phyloP scores from a whole-genome alignment of 306 rosid species.

The Oemleria cerasiformis region DNA sequence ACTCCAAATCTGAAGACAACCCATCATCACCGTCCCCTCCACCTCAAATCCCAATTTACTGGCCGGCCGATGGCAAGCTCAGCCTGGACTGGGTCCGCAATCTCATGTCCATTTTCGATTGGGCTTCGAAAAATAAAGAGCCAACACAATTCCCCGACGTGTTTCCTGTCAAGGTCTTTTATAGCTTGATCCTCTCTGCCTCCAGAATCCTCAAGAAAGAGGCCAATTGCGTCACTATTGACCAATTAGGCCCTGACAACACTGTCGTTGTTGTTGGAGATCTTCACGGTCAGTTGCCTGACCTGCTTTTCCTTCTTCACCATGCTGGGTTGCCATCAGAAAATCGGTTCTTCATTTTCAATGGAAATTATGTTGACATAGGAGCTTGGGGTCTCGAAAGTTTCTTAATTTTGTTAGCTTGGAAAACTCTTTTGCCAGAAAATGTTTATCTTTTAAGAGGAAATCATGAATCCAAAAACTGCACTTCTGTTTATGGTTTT shows the following conservation, averaged over 20 bases:
- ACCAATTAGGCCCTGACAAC: conserved; percentile 30
- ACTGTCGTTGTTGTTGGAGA: conserved; percentile 61
- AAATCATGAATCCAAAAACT: conserved; percentile 83
- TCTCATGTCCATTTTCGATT: no score
- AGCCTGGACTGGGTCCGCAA: conserved; percentile 59
- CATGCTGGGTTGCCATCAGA: conserved; percentile 70
- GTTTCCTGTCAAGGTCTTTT: conserved; percentile 56
- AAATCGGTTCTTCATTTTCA: conserved; percentile 59
- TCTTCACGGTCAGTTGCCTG: conserved; percentile 73
- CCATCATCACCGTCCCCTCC: conserved; percentile 29
- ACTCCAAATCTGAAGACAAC: not conserved
- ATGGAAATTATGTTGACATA: conserved; percentile 83
- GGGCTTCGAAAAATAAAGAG: no score
- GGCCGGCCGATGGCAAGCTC: conserved; percentile 56
- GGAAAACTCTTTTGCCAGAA: conserved; percentile 74
- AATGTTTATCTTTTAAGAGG: conserved; percentile 68
- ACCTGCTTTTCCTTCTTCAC: conserved; percentile 56
- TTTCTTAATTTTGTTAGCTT: conserved; percentile 63
- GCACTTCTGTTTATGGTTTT: conserved; percentile 84
- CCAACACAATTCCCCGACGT: no score
- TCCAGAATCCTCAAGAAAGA: conserved; percentile 74
- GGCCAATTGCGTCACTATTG: conserved; percentile 61
- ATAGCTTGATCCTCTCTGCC: conserved; percentile 54
- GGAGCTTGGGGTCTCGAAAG: conserved; percentile 94
- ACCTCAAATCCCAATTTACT: conserved; percentile 40